phyloP scores from a whole-genome alignment of 1,284 basidiomycete species.

The Microbotryomycetes sp. region DNA sequence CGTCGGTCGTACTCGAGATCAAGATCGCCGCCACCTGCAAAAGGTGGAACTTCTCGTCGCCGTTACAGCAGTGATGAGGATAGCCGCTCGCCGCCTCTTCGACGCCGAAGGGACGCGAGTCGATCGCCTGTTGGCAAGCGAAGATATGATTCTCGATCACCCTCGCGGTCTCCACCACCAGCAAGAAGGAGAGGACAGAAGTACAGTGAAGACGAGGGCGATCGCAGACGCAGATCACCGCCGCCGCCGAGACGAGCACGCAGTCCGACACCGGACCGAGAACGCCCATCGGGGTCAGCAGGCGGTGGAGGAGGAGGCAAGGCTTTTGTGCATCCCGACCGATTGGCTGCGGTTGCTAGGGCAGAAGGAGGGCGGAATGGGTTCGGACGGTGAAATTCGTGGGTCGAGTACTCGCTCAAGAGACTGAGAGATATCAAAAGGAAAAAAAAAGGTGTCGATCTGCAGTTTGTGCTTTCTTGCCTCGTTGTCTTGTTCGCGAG shows the following conservation, averaged over 20 bases:
- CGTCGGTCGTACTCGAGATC: slow-evolving; percentile 16
- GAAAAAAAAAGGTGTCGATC: no score
- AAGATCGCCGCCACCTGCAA: slow-evolving; percentile 30
- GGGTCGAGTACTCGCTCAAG: no score
- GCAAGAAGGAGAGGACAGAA: not conserved
- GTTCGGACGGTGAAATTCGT: no score
- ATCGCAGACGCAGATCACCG: not conserved
- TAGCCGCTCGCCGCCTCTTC: slow-evolving; percentile 12
- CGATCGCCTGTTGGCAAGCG: slow-evolving; percentile 3
- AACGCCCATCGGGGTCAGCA: not conserved
- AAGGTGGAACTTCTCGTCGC: slow-evolving; percentile 30
- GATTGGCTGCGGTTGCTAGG: not conserved
- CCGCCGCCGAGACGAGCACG: not conserved
- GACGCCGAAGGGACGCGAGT: slow-evolving; percentile 24
- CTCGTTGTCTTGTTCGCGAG: no score
- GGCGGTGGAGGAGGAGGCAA: slow-evolving; percentile 1
- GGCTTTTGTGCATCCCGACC: slow-evolving; percentile 12
- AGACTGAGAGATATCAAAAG: no score
- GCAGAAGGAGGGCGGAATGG: not conserved
- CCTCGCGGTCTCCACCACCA: not conserved
- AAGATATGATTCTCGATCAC: slow-evolving; percentile 4
- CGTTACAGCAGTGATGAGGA: no score
- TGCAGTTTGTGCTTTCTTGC: no score
- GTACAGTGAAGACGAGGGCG: not conserved
- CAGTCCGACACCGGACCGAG: not conserved